Evolutionary conservation across 306 rosid species (phyloP).

Genomic region (Vicia villosa): DNA sequence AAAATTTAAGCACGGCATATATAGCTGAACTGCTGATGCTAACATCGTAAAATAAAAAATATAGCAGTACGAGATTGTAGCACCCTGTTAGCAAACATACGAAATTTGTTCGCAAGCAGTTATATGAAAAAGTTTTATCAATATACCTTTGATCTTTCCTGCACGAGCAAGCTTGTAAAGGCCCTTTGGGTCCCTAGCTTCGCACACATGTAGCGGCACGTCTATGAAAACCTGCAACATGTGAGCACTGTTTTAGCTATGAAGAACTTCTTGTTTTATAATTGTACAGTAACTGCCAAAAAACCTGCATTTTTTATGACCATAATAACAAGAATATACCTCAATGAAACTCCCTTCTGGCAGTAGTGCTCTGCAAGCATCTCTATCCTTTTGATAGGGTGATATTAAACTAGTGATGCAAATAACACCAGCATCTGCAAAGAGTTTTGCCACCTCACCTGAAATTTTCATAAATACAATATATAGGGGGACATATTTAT

Average conservation of each 20-base stretch:
- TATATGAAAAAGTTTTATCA: conserved; percentile 8
- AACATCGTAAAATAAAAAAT: conserved; percentile 14
- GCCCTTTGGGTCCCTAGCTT: conserved; percentile 93
- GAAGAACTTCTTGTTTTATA: conserved; percentile 37
- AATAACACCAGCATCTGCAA: conserved; percentile 96
- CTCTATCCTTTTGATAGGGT: conserved; percentile 87
- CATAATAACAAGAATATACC: conserved; percentile 48
- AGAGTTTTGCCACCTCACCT: conserved; percentile 98
- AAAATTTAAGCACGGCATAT: not conserved
- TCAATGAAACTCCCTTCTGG: conserved; percentile 89
- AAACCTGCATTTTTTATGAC: conserved; percentile 18
- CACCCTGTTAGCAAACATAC: conserved; percentile 24
- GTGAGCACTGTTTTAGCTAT: conserved; percentile 24
- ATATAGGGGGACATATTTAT: not conserved
- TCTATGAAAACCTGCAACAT: conserved; percentile 82
- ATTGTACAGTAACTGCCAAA: conserved; percentile 29
- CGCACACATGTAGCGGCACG: conserved; percentile 84
- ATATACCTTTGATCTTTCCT: conserved; percentile 84
- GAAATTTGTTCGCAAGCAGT: conserved; percentile 29
- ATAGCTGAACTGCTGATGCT: not conserved
- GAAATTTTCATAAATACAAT: conserved; percentile 32
- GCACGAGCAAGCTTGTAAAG: conserved; percentile 94
- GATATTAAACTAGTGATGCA: conserved; percentile 94
- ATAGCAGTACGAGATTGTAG: not conserved
- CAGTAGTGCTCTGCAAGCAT: conserved; percentile 80